Evolutionary conservation across 768 basidiomycete species (phyloP).

Genomic region (Hydnum rufescens): DNA sequence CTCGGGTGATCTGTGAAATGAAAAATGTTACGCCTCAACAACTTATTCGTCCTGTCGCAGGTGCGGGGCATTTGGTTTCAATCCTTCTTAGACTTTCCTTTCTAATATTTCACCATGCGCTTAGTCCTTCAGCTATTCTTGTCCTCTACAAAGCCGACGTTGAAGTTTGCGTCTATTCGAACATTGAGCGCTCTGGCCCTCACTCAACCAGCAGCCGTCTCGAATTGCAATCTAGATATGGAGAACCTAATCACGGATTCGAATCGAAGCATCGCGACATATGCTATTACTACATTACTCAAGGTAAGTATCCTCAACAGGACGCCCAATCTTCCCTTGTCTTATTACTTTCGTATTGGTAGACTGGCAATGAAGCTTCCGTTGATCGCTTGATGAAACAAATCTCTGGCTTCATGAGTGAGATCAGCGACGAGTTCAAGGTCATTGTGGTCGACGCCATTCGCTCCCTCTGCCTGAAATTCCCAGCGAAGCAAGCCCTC

Average conservation of each 20-base stretch:
- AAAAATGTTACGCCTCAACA: constrained; percentile 59
- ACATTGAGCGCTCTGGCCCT: constrained; percentile 81
- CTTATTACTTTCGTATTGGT: constrained; percentile 10
- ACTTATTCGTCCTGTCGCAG: constrained; percentile 71
- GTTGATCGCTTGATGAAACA: constrained; percentile 99
- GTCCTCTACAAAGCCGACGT: constrained; percentile 80
- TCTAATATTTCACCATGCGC: constrained; percentile 6
- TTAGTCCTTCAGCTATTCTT: constrained; percentile 88
- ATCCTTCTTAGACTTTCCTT: constrained; percentile 3
- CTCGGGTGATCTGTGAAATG: constrained; percentile 94
- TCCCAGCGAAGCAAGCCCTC: constrained; percentile 87
- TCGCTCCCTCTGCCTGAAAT: constrained; percentile 94
- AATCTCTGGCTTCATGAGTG: constrained; percentile 95
- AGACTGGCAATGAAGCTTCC: constrained; percentile 98
- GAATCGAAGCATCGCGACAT: constrained; percentile 92
- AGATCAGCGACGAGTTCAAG: constrained; percentile 99
- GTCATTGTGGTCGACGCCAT: constrained; percentile 99
- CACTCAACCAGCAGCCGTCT: constrained; percentile 68
- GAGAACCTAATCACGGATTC: constrained; percentile 91
- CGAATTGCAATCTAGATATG: constrained; percentile 86
- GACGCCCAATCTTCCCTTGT: neutral
- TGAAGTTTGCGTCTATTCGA: constrained; percentile 95
- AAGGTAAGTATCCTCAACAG: constrained; percentile 34
- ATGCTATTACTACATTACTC: constrained; percentile 93
- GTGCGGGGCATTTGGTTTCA: constrained; percentile 26